Evolutionary conservation across 202 grass and related monocot species (phyloP).

Genomic region (Panicum virgatum): DNA sequence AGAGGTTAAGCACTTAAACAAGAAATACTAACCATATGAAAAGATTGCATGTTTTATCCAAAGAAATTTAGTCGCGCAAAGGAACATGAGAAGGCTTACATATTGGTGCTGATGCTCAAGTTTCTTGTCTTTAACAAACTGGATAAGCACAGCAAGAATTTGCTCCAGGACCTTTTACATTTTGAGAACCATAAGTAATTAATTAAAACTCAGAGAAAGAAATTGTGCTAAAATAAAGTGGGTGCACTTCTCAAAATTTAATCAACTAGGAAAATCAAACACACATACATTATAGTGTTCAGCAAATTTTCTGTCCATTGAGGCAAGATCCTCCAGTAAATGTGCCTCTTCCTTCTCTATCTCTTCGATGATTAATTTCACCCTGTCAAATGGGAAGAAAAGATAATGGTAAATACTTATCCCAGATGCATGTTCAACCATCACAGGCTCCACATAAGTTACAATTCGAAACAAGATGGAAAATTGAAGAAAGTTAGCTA

Average conservation of each 20-base stretch:
- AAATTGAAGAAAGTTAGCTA: constrained; percentile 22
- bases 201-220: constrained; percentile 10
- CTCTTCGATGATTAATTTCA: constrained; percentile 96
- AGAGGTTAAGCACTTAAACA: background rate
- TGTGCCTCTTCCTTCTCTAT: constrained; percentile 88
- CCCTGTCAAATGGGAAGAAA: constrained; percentile 46
- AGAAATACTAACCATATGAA: background rate
- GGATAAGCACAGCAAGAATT: constrained; percentile 94
- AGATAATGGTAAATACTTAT: background rate
- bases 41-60: constrained; percentile 13
- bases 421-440: background rate
- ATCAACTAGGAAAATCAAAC: constrained; percentile 12
- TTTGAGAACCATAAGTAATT: constrained; percentile 34
- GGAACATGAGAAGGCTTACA: constrained; percentile 52
- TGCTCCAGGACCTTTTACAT: constrained; percentile 81
- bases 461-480: constrained; percentile 38
- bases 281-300: constrained; percentile 92
- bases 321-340: constrained; percentile 89
- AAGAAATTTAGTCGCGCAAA: constrained; percentile 4
- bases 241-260: background rate
- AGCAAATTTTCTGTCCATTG: constrained; percentile 98
- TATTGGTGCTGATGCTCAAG: constrained; percentile 96
- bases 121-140: constrained; percentile 97
- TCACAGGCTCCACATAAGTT: background rate
- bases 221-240: constrained; percentile 21